Evolutionary conservation across 139 green algal species (phyloP).

Genomic region (Raphidocelis subcapitata): DNA sequence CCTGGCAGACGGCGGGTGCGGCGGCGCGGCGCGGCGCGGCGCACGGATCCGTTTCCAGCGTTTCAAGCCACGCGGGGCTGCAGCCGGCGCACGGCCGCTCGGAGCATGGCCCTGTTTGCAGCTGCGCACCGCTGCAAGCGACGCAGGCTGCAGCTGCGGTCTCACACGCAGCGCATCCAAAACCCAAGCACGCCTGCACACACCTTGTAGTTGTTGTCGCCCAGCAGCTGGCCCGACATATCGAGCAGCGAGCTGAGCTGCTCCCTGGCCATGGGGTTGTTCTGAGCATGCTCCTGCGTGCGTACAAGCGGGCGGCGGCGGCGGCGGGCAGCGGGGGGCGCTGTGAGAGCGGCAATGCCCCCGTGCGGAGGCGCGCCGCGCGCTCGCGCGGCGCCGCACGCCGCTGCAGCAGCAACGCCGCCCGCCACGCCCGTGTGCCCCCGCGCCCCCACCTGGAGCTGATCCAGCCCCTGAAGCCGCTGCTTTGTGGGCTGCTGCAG

Average conservation of each 20-base stretch:
- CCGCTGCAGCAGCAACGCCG: neutral
- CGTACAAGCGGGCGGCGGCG: neutral
- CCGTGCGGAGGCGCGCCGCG: neutral
- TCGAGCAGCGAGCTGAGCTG: slow-evolving; percentile 43
- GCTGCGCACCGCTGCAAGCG: too few species aligned
- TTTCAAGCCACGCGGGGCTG: too few species aligned
- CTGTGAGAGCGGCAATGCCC: neutral
- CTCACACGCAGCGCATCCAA: too few species aligned
- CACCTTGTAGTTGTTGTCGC: slow-evolving; percentile 49
- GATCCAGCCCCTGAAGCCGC: slow-evolving; percentile 34
- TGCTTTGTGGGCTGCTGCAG: slow-evolving; percentile 33
- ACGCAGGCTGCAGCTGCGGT: too few species aligned
- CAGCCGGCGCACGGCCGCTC: too few species aligned
- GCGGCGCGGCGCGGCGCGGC: too few species aligned
- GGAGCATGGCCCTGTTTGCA: too few species aligned
- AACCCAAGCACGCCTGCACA: neutral
- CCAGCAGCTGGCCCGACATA: slow-evolving; percentile 27
- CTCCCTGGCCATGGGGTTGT: slow-evolving; percentile 9
- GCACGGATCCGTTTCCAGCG: too few species aligned
- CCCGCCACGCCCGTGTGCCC: neutral
- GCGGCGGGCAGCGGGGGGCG: neutral
- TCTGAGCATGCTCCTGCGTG: slow-evolving; percentile 5
- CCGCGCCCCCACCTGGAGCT: slow-evolving; percentile 26
- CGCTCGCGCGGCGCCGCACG: neutral
- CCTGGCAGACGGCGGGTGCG: too few species aligned